Conservation (phyloP, 176 grass and related monocot species). For the Ensete glaucum region DNA sequence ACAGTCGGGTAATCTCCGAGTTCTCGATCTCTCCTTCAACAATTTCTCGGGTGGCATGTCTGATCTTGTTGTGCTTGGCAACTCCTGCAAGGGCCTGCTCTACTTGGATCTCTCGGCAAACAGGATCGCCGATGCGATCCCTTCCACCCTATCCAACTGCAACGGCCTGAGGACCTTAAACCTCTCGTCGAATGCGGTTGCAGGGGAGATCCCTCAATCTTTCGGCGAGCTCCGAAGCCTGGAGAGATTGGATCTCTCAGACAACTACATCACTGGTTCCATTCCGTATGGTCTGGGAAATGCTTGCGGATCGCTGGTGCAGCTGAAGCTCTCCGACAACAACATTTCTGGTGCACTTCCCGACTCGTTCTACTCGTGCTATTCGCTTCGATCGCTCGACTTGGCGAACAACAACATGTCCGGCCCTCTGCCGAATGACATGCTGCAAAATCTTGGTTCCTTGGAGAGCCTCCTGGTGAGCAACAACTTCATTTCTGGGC, state of each 20-base stretch:
- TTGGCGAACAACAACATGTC: constrained; percentile 62
- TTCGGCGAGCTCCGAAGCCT: constrained; percentile 35
- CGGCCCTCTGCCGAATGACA: constrained; percentile 34
- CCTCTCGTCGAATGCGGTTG: constrained; percentile 59
- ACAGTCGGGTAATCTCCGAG: constrained; percentile 28
- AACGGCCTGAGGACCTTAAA: constrained; percentile 45
- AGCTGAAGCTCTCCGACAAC: constrained; percentile 55
- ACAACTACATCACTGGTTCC: constrained; percentile 45
- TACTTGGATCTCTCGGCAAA: constrained; percentile 70
- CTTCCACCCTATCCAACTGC: constrained; percentile 50
- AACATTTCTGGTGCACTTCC: constrained; percentile 64
- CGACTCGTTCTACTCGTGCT: constrained; percentile 51
- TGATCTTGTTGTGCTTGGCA: constrained; percentile 18
- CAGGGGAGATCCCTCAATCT: constrained; percentile 35
- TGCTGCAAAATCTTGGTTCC: constrained; percentile 62
- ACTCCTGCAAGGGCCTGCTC: constrained; percentile 22
- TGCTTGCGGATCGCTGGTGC: constrained; percentile 40
- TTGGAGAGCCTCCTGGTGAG: constrained; percentile 55
- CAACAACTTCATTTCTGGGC: constrained; percentile 80
- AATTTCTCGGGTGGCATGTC: constrained; percentile 65
- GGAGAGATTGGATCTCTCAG: constrained; percentile 60
- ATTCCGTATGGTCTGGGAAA: constrained; percentile 41
- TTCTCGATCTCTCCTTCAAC: constrained; percentile 70
- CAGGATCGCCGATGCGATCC: constrained; percentile 38
- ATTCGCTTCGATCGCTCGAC: constrained; percentile 51